These are phyloP conservation scores for Hansenula anomala DNA, from an alignment of 1,139 yeast genomes.

Conservation along the genomic window DNA sequence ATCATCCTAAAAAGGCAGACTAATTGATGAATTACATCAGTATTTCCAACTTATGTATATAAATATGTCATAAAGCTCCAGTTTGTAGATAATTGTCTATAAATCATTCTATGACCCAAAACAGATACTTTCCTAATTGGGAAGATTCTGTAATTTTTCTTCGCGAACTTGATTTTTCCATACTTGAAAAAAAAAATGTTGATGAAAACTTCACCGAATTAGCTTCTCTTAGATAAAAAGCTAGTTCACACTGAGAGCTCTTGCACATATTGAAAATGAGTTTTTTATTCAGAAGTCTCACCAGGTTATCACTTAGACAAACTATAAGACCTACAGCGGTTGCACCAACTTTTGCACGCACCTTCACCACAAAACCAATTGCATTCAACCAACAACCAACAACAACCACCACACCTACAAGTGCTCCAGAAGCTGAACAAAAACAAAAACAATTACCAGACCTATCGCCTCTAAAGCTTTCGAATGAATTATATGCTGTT, in stretches of 20 bases:
- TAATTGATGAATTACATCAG: neutral
- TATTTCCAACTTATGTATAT: too few species aligned
- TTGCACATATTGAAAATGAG: too few species aligned
- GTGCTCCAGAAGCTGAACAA: neutral
- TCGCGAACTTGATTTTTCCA: neutral
- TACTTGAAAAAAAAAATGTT: neutral
- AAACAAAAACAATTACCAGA: slow-evolving; percentile 24
- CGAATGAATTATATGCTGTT: slow-evolving; percentile 71
- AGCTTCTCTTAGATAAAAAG: too few species aligned
- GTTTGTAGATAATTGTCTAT: too few species aligned
- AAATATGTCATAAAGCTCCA: too few species aligned
- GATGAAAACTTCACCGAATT: neutral
- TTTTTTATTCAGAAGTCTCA: neutral
- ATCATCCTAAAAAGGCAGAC: slow-evolving; percentile 1
- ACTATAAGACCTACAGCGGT: neutral
- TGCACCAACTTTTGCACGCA: slow-evolving; percentile 3
- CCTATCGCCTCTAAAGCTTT: slow-evolving; percentile 57
- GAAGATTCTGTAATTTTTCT: too few species aligned
- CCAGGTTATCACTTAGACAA: neutral
- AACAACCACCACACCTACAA: slow-evolving; percentile 1
- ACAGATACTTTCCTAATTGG: neutral
- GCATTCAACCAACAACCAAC: slow-evolving; percentile 6
- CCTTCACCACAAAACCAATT: slow-evolving; percentile 9
- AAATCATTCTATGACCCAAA: neutral
- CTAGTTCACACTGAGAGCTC: too few species aligned